Conservation (phyloP, 768 basidiomycete genomes). For the Boletus reticuloceps region DNA sequence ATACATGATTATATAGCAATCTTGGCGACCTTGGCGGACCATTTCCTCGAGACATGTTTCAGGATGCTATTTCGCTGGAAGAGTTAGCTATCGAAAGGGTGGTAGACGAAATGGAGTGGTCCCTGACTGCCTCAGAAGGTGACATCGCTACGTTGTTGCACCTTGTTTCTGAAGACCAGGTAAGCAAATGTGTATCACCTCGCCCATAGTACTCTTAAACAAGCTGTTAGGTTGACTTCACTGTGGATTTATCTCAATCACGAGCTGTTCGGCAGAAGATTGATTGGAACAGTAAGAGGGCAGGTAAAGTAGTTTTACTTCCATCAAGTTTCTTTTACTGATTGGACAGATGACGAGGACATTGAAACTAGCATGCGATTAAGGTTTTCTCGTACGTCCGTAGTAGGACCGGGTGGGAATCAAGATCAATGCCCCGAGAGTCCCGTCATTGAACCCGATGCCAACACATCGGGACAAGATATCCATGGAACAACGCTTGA, state of each 20-base stretch:
- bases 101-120: constrained; percentile 72
- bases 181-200: constrained; percentile 24
- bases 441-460: constrained; percentile 9
- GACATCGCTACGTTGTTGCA: constrained; percentile 75
- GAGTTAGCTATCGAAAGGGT: constrained; percentile 49
- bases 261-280: constrained; percentile 52
- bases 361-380: constrained; percentile 68
- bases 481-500: constrained; percentile 44
- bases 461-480: constrained; percentile 13
- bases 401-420: constrained; percentile 14
- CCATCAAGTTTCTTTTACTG: constrained; percentile 1
- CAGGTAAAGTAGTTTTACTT: constrained; percentile 45
- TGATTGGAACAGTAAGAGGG: constrained; percentile 90
- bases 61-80: constrained; percentile 67
- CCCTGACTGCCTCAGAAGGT: constrained; percentile 74
- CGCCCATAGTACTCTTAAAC: not conserved
- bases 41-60: constrained; percentile 61
- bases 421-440: constrained; percentile 10
- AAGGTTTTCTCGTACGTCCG: constrained; percentile 31
- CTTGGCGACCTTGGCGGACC: constrained; percentile 64
- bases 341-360: constrained; percentile 70
- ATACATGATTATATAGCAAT: constrained; percentile 45
- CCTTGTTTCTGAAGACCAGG: constrained; percentile 80
- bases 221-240: constrained; percentile 60
- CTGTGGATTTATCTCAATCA: constrained; percentile 62